These are phyloP conservation scores for Turritis glabra DNA, from an alignment of 345 rosid species.

Conservation along the genomic window DNA sequence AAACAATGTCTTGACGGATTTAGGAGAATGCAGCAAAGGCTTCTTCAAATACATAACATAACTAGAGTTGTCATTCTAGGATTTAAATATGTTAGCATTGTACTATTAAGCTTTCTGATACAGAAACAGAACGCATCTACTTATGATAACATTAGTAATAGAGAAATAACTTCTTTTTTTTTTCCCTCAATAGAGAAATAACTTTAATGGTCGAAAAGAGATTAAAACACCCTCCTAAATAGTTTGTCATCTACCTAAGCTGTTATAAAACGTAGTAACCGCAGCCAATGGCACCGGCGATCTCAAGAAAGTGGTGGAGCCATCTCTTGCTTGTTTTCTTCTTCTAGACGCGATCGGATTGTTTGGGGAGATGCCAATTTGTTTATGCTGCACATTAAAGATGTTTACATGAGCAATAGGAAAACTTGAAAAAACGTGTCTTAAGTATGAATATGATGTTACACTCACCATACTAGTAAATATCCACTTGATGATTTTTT, in stretches of 20 bases:
- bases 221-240: not conserved
- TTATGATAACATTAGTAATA: too few species aligned
- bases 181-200: not conserved
- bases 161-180: not conserved
- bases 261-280: not conserved
- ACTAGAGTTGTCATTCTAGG: not conserved
- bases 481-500: slow-evolving; percentile 63
- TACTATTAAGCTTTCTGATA: not conserved
- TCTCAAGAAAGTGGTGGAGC: not conserved
- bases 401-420: not conserved
- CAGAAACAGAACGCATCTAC: not conserved
- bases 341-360: slow-evolving; percentile 50
- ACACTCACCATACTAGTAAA: slow-evolving; percentile 65
- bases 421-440: not conserved
- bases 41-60: not conserved
- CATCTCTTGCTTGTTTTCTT: slow-evolving; percentile 43
- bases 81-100: not conserved
- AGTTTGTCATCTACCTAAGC: not conserved
- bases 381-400: slow-evolving; percentile 54
- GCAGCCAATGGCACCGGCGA: not conserved
- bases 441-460: not conserved
- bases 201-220: not conserved
- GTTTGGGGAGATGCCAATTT: slow-evolving; percentile 51
- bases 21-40: not conserved
- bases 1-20: too few species aligned